phyloP scores from a whole-genome alignment of 1,139 yeast genomes.

The Pichia sp. region DNA sequence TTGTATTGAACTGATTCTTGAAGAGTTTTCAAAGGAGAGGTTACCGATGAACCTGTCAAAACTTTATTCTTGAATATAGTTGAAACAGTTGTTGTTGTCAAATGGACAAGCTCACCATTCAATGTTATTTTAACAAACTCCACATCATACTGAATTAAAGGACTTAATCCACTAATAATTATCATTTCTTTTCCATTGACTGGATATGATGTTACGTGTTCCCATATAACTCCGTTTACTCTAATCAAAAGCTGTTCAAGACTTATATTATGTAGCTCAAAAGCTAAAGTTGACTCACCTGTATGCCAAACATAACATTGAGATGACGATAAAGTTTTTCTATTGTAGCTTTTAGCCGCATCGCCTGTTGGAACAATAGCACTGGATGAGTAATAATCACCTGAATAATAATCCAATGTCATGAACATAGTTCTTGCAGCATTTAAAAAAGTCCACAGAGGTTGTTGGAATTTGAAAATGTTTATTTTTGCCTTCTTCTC shows the following conservation, averaged over 20 bases:
- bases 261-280: constrained; percentile 37
- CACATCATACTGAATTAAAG: constrained; percentile 61
- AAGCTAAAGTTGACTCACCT: constrained; percentile 44
- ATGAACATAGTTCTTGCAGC: constrained; percentile 51
- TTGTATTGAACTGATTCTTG: constrained; percentile 59
- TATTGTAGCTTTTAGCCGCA: constrained; percentile 28
- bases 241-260: constrained; percentile 38
- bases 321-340: constrained; percentile 23
- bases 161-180: constrained; percentile 58
- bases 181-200: constrained; percentile 36
- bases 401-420: constrained; percentile 37
- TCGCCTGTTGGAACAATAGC: constrained; percentile 33
- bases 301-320: constrained; percentile 44
- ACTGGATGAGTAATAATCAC: constrained; percentile 29
- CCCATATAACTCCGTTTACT: constrained; percentile 60
- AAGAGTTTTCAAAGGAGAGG: constrained; percentile 51
- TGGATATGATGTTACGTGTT: constrained; percentile 39
- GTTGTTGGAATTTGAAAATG: constrained; percentile 37
- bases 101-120: constrained; percentile 32
- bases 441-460: constrained; percentile 62
- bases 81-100: constrained; percentile 39
- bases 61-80: constrained; percentile 34
- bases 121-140: constrained; percentile 42
- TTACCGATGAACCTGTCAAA: constrained; percentile 34
- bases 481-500: constrained; percentile 19